Conservation (phyloP, 495 filamentous ascomycete genomes). For the Rusavskia elegans region DNA sequence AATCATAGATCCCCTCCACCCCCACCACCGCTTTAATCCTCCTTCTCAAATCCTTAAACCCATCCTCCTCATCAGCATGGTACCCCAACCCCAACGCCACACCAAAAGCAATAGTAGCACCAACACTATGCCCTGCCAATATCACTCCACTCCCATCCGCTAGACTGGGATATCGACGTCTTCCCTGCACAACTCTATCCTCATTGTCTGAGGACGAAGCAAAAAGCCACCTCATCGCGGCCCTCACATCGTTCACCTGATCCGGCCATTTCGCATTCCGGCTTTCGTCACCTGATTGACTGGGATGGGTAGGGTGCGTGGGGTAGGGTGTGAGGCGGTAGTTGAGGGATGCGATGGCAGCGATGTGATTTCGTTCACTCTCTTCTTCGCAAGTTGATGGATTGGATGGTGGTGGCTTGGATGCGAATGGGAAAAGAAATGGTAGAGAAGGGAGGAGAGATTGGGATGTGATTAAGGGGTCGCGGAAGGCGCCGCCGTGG, state of each 20-base stretch:
- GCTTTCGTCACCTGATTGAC: background rate
- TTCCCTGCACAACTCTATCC: constrained; percentile 23
- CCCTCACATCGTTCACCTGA: constrained; percentile 53
- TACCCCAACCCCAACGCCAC: constrained; percentile 46
- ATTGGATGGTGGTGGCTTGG: no score
- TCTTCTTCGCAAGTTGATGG: no score
- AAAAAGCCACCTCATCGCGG: constrained; percentile 41
- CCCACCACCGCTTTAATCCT: constrained; percentile 34
- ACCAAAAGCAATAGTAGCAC: constrained; percentile 43
- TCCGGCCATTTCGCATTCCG: constrained; percentile 48
- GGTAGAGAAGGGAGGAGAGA: constrained; percentile 32
- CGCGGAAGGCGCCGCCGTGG: constrained; percentile 83
- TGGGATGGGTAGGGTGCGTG: constrained; percentile 28
- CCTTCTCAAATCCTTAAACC: constrained; percentile 27
- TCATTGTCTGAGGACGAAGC: constrained; percentile 25
- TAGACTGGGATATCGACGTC: constrained; percentile 18
- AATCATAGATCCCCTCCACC: constrained; percentile 51
- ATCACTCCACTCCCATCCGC: constrained; percentile 36
- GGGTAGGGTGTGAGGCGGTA: constrained; percentile 72
- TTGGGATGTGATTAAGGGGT: constrained; percentile 42
- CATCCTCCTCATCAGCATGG: background rate
- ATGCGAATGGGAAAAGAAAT: constrained; percentile 19
- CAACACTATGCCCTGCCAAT: constrained; percentile 62
- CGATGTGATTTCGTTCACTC: constrained; percentile 33
- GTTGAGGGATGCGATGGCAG: constrained; percentile 54